Percentiles rank a stretch among this genome's conserved stretches.
phyloP scores from a whole-genome alignment of 495 filamentous ascomycete genomes.

The Aspergillus biplanus region DNA sequence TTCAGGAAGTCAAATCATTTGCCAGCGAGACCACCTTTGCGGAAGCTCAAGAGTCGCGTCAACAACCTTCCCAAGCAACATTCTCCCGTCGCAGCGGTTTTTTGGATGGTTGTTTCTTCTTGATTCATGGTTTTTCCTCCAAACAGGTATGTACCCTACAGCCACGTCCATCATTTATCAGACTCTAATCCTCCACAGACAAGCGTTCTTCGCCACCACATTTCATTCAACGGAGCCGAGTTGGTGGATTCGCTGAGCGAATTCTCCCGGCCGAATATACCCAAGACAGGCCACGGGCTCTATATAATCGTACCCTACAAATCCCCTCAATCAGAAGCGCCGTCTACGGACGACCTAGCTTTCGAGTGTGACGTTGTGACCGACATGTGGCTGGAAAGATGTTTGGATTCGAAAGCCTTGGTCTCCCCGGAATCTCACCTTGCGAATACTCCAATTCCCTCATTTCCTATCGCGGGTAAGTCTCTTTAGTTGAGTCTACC shows the following conservation, averaged over 20 bases:
- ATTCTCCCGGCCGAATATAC: constrained; percentile 44
- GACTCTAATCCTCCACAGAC: constrained; percentile 35
- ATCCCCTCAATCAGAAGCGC: constrained; percentile 37
- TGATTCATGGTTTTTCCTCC: constrained; percentile 65
- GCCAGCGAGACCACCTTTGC: constrained; percentile 44
- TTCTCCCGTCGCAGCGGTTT: constrained; percentile 36
- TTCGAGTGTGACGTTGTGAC: constrained; percentile 65
- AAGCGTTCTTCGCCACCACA: constrained; percentile 51
- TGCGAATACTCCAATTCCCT: constrained; percentile 72
- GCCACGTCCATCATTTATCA: constrained; percentile 12
- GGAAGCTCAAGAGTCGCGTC: constrained; percentile 31
- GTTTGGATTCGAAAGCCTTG: constrained; percentile 72
- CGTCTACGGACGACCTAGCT: constrained; percentile 46
- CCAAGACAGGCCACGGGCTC: constrained; percentile 43
- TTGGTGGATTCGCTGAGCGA: constrained; percentile 46
- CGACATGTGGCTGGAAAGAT: constrained; percentile 92
- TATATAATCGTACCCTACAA: constrained; percentile 62
- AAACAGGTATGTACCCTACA: constrained; percentile 47
- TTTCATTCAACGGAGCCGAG: constrained; percentile 56
- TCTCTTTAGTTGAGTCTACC: neutral
- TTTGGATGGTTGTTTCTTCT: constrained; percentile 55
- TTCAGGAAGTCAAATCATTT: constrained; percentile 48
- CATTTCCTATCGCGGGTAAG: constrained; percentile 66
- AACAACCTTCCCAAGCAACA: constrained; percentile 19
- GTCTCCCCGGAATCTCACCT: constrained; percentile 71